Percentiles rank a stretch among this genome's conserved stretches.
These are phyloP conservation scores for Trichosphaerium sp. DNA, from an alignment of 78 protist species.

Conservation along the genomic window DNA sequence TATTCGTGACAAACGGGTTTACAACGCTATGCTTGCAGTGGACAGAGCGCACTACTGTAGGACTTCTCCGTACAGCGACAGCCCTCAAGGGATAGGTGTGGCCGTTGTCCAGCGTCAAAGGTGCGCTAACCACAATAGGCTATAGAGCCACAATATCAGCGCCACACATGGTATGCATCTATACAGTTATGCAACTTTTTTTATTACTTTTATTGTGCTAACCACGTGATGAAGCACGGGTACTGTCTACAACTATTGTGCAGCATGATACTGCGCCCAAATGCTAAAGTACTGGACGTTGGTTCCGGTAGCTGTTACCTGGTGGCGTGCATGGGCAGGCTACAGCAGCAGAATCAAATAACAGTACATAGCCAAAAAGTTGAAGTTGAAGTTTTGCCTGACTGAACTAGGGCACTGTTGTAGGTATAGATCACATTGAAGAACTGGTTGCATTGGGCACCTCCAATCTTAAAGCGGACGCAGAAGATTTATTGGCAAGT, in stretches of 20 bases:
- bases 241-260: too few relatives aligned
- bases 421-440: conserved; percentile 53
- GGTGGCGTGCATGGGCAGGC: conserved; percentile 15
- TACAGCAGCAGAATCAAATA: conserved; percentile 40
- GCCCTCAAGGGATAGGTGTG: too few relatives aligned
- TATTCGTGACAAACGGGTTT: neutral
- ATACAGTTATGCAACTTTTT: conserved; percentile 38
- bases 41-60: conserved; percentile 13
- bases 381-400: too few relatives aligned
- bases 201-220: too few relatives aligned
- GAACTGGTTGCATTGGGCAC: conserved; percentile 26
- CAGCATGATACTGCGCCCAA: too few relatives aligned
- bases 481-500: neutral
- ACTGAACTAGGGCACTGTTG: conserved; percentile 50
- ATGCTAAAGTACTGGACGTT: conserved; percentile 37
- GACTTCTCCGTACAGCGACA: conserved; percentile 7
- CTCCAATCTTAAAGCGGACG: neutral
- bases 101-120: too few relatives aligned
- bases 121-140: too few relatives aligned
- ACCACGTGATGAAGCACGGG: conserved; percentile 7
- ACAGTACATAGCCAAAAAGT: too few relatives aligned
- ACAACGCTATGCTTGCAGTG: neutral
- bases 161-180: conserved; percentile 76
- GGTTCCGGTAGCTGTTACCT: conserved; percentile 60
- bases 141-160: conserved; percentile 59